Percentiles rank a stretch among this genome's conserved stretches.
phyloP scores from a whole-genome alignment of 768 basidiomycete genomes.

The Sporobolomyces roseus region DNA sequence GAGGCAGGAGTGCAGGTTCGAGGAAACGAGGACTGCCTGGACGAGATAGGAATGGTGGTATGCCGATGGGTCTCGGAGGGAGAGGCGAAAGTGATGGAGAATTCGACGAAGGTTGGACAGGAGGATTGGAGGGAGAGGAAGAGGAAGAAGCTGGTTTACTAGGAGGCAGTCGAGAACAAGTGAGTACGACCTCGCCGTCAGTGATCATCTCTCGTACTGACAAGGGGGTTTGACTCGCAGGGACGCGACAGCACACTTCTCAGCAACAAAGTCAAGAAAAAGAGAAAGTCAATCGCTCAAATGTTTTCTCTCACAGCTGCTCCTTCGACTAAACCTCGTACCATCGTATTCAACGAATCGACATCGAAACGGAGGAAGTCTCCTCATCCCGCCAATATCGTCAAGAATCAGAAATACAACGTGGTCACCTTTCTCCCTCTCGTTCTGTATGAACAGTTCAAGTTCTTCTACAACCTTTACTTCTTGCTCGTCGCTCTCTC shows the following conservation, averaged over 20 bases:
- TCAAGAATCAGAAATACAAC: conserved; percentile 98
- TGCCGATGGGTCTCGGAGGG: conserved; percentile 10
- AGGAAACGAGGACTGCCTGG: background rate
- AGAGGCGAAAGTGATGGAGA: conserved; percentile 42
- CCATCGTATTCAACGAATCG: conserved; percentile 38
- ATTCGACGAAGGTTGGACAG: conserved; percentile 43
- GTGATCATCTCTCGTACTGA: no score
- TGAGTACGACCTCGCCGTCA: no score
- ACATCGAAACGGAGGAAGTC: conserved; percentile 11
- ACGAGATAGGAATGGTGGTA: background rate
- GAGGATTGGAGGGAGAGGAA: conserved; percentile 14
- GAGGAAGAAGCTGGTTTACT: conserved; percentile 35
- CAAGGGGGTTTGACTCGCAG: background rate
- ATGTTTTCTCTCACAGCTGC: conserved; percentile 15
- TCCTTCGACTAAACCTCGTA: conserved; percentile 30
- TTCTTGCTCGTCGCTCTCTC: conserved; percentile 94
- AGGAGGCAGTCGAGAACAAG: conserved; percentile 2
- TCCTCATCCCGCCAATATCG: conserved; percentile 70
- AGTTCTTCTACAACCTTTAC: conserved; percentile 99
- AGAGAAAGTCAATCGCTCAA: background rate
- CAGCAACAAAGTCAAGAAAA: conserved; percentile 9
- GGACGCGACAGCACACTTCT: no score
- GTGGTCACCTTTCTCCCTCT: conserved; percentile 92
- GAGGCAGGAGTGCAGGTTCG: background rate
- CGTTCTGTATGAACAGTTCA: conserved; percentile 98